Conservation (phyloP, 1,284 basidiomycete species). For the Veloporphyrellus conicus region DNA sequence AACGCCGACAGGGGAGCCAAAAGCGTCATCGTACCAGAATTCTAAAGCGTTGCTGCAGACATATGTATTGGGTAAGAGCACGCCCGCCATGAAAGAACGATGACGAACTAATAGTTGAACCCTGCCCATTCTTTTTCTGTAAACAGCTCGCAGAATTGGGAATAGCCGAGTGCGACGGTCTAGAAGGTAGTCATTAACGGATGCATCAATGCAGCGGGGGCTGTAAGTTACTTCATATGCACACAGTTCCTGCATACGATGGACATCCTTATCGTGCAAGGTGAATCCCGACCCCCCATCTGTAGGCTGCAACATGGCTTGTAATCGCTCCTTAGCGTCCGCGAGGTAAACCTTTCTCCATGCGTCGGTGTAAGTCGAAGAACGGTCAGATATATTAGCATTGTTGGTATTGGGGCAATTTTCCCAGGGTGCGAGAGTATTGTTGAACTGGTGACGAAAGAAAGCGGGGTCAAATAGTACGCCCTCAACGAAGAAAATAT, state of each 20-base stretch:
- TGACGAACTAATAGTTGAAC: constrained; percentile 72
- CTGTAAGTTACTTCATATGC: constrained; percentile 68
- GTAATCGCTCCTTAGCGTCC: constrained; percentile 61
- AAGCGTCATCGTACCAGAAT: constrained; percentile 71
- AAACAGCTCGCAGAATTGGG: constrained; percentile 86
- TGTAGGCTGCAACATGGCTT: constrained; percentile 36
- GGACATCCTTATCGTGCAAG: constrained; percentile 68
- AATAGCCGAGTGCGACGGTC: constrained; percentile 88
- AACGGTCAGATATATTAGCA: constrained; percentile 51
- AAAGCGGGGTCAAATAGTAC: not conserved
- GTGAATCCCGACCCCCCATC: constrained; percentile 61
- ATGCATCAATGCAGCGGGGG: not conserved
- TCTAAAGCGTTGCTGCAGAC: constrained; percentile 12
- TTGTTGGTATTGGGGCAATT: constrained; percentile 54
- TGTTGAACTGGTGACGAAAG: constrained; percentile 24
- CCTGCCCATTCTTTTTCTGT: constrained; percentile 87
- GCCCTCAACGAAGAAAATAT: not conserved
- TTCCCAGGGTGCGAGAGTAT: constrained; percentile 27
- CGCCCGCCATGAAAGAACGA: not conserved
- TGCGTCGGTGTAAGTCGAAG: constrained; percentile 48
- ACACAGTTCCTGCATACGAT: constrained; percentile 72
- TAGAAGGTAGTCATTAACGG: constrained; percentile 27
- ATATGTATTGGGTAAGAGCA: not conserved
- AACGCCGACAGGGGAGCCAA: constrained; percentile 71
- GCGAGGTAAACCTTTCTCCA: constrained; percentile 74